Evolutionary conservation across 225 moss, liverwort and hornwort species (phyloP), one percentile per base, ranked within the genome.

Genomic region (Anthoceros angustus): DNA sequence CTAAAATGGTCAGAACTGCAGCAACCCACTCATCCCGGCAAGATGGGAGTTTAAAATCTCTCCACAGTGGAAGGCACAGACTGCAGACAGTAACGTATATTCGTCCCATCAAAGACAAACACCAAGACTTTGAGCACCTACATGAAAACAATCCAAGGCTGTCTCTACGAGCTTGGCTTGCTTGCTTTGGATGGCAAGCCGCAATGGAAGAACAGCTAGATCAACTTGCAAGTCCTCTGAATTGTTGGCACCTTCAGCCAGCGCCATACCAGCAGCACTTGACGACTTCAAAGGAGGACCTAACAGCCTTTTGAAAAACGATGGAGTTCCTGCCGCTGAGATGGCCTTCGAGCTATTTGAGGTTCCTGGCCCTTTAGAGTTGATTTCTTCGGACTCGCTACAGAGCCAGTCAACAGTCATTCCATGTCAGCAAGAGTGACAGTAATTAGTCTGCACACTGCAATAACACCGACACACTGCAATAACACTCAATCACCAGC

Each of bases 121-220:
- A 55, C 55, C 55, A 55, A 55, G 55, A 7, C 1, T 9, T 18
- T 18, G 12, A 2, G 55, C 55, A 55, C 55, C 7, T 20, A 55
- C 55, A 75, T 99, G 98, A 72, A 99, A 67, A 70, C 98, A 99
- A 64, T 99, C 98, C 12, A 99, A 89, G 26, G 98, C 88, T 73
- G 89, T 72, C 67, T 99, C 98, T 69, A 99, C 86, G 63, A 99
- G 87, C 89, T 84, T 99, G 23, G 98, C 82, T 72, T 99, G 98
- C 72, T 86, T 89, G 49, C 92, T 99, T 73, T 92, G 92, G 76
- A 99, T 89, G 62, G 98, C 98, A 46, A 99, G 83, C 10, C 86
- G 87, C 70, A 99, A 77, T 32, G 98, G 98, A 61, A 99, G 73
- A 42, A 99, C 79, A 66, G 92, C 98, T 70, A 99, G 74, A 78